These are phyloP conservation scores for Leptodermis oblonga DNA, from an alignment of 257 asterid species.

Conservation along the genomic window DNA sequence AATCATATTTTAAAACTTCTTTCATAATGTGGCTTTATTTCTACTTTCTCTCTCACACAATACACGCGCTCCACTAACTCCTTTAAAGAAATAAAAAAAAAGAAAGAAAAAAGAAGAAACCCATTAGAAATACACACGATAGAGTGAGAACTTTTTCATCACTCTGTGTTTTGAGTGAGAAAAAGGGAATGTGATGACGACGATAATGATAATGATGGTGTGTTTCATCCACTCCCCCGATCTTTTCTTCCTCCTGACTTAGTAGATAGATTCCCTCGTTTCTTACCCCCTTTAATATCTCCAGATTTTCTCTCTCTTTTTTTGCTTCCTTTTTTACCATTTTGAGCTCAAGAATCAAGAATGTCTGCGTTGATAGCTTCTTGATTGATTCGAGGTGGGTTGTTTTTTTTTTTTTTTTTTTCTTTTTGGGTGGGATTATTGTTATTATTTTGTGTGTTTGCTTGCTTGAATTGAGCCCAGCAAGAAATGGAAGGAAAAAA, in stretches of 20 bases:
- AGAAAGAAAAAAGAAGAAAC: no score
- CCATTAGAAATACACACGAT: not conserved
- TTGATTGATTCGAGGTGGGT: not conserved
- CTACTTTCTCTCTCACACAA: constrained; percentile 6
- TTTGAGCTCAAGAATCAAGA: not conserved
- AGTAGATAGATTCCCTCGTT: no score
- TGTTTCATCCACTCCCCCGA: not conserved
- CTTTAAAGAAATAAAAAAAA: no score
- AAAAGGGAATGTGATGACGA: not conserved
- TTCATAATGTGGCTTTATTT: no score
- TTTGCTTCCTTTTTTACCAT: not conserved
- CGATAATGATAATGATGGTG: constrained; percentile 2
- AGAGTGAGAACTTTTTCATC: not conserved
- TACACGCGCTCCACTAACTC: not conserved
- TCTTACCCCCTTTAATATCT: not conserved
- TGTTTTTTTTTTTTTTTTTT: not conserved
- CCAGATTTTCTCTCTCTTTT: not conserved
- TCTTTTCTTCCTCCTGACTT: not conserved
- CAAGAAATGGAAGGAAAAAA: no score
- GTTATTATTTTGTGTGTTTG: no score
- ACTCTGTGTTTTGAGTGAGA: not conserved
- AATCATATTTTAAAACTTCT: no score
- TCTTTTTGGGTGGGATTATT: no score
- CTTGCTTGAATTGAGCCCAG: no score
- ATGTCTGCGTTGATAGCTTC: not conserved